Conservation (phyloP, 148 eudicot genomes). For the Rhododendron molle region DNA sequence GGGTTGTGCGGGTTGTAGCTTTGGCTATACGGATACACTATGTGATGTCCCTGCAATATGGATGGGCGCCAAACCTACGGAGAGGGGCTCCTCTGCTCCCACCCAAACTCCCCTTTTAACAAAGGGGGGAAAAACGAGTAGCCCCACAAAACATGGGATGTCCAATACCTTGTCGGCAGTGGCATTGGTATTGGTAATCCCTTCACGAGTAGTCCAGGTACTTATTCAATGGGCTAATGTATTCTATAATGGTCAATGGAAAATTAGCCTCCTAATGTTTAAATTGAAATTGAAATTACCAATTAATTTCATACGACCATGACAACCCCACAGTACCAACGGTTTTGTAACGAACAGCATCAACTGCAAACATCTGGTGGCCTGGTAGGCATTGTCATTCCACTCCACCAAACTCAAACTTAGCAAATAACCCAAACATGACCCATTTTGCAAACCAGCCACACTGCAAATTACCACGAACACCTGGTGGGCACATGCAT, state of each 20-base stretch:
- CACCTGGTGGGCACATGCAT: slow-evolving; percentile 1
- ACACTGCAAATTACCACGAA: neutral
- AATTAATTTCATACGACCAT: neutral
- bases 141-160: neutral
- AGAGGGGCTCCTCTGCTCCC: neutral
- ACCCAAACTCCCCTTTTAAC: neutral
- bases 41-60: neutral
- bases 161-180: neutral
- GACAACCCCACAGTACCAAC: neutral
- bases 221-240: neutral
- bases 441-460: neutral
- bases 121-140: neutral
- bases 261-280: neutral
- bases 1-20: neutral
- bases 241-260: neutral
- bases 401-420: neutral
- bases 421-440: neutral
- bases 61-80: neutral
- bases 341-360: neutral
- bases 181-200: neutral
- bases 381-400: neutral
- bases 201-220: neutral
- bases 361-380: neutral
- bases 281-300: neutral
- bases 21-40: neutral